Base-by-base conservation (phyloP, 2,329 filamentous ascomycete species). In the Raffaelea ambrosiae region DNA sequence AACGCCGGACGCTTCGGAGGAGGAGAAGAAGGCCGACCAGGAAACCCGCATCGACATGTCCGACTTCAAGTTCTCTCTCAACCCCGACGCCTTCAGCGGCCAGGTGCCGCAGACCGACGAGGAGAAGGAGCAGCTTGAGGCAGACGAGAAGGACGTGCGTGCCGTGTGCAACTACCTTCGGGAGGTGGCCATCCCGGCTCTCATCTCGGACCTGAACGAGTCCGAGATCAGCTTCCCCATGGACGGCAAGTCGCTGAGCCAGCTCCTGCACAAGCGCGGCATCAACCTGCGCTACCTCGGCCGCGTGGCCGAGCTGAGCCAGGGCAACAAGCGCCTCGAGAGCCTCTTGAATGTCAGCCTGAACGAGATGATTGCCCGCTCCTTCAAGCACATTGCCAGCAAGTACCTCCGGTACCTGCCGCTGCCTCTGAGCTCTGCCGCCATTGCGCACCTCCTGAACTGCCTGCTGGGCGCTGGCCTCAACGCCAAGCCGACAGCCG, bases 241-340 rank as follows among this genome's bases (percentile, higher is more conserved):
- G 88, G 94, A 98, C 59, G 93, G 93, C n/a, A 80, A 86, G 60
- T 96, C 91, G 19, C 74, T 98, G 50, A 88, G 85, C 58, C 82
- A 83, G 55, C 78, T 96, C 45, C 75, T 98, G 61, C 93, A 98
- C 73, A 95, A 95, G 74, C 87, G 91, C 39, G 93, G 93, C 68
- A 90, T 98, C 71, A 98, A 98, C 70, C 78, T 97, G 53, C 81
- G 94, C 60, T 98, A 98, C 65, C 76, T 97, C n/a, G 93, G 93
- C 55, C 85, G 83, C 65, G 68, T 98, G 53, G 85, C 88, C 13
- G 72, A 78, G 50, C 74, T 86, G 45, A 81, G 84, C 57, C 77
- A 79, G 55, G 41, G 19, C 19, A 84, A 84, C 48, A 74, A 79
- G 47, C 83, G 88, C 52, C 74, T 97, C 21, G 73, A 83, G 57